Evolutionary conservation across 2,329 filamentous ascomycete genomes (phyloP), one percentile per base, ranked within the genome.

Genomic region (Metarhizium humberi): DNA sequence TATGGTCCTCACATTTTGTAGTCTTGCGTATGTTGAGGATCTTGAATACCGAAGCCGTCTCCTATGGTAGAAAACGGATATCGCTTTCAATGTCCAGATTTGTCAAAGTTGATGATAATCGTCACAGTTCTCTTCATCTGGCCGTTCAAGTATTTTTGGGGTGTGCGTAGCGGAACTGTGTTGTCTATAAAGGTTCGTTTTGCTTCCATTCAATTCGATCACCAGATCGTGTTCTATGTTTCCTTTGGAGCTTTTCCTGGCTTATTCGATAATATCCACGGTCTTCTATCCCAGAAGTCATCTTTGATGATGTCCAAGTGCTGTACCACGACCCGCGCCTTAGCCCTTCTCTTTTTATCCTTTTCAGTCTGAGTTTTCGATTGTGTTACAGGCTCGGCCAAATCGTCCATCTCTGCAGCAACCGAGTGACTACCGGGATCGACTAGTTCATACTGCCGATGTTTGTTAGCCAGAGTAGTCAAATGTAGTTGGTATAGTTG

Each of bases 271-370:
- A 92, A 67, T 55, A 94, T 77, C 90, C 92, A 97, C 2, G 92
- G 91, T 66, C 92, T 79, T 63, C 79, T 80, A 60, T 90, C 80
- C 94, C 94, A 99, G 67, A 99, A 99, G 3, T 90, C 88, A 70
- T 97, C 90, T 64, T 88, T 91, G 71, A 99, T 97, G 64, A 99
- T 88, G 72, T 99, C 94, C 57, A 94, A 73, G 74, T 97, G 91
- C 66, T 92, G 86, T 42, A 95, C 78, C 40, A 89, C 81, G 49
- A 99, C 85, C 52, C 80, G 80, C 1, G 91, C 92, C 70, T 96
- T 96, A 57, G 81, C 79, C 54, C 87, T 81, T 59, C 84, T 79
- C 75, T 96, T 97, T 67, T 79, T 86, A 59, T 95, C 85, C 63
- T 88, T 95, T 56, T 96, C 90, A 20, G 78, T 74, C 65, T 95